These are phyloP conservation scores for Carex arenaria DNA, from an alignment of 202 grass and related monocot species.

Conservation along the genomic window DNA sequence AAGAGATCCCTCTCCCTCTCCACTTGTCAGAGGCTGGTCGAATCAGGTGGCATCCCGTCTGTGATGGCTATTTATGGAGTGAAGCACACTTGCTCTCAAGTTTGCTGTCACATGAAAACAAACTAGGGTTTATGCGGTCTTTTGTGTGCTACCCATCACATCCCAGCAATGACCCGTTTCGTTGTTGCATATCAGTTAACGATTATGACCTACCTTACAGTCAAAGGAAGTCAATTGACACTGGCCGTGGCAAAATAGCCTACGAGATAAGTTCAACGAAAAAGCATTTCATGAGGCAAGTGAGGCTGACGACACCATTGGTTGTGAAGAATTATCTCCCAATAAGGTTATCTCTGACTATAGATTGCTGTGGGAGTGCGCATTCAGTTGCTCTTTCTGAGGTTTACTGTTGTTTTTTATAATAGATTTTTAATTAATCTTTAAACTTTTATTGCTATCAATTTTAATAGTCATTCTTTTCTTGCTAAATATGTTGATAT, in stretches of 20 bases:
- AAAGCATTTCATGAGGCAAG: slow-evolving; percentile 69
- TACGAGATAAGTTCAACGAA: slow-evolving; percentile 40
- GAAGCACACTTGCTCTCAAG: slow-evolving; percentile 73
- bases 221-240: slow-evolving; percentile 26
- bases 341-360: slow-evolving; percentile 58
- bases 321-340: slow-evolving; percentile 92
- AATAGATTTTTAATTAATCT: slow-evolving; percentile 27
- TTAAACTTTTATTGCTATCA: slow-evolving; percentile 21
- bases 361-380: slow-evolving; percentile 71
- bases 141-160: slow-evolving; percentile 97
- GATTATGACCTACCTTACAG: slow-evolving; percentile 63
- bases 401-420: slow-evolving; percentile 38
- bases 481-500: slow-evolving; percentile 21
- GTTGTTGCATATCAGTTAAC: slow-evolving; percentile 89
- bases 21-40: slow-evolving; percentile 91
- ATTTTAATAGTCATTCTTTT: slow-evolving; percentile 10
- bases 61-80: slow-evolving; percentile 80
- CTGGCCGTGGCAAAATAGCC: slow-evolving; percentile 28
- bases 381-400: slow-evolving; percentile 66
- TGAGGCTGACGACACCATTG: slow-evolving; percentile 74
- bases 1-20: slow-evolving; percentile 85
- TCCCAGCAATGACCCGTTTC: slow-evolving; percentile 89
- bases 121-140: slow-evolving; percentile 84
- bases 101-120: slow-evolving; percentile 83
- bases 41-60: slow-evolving; percentile 94